phyloP scores from a whole-genome alignment of 306 rosid species.

The Dalbergia cultrata region DNA sequence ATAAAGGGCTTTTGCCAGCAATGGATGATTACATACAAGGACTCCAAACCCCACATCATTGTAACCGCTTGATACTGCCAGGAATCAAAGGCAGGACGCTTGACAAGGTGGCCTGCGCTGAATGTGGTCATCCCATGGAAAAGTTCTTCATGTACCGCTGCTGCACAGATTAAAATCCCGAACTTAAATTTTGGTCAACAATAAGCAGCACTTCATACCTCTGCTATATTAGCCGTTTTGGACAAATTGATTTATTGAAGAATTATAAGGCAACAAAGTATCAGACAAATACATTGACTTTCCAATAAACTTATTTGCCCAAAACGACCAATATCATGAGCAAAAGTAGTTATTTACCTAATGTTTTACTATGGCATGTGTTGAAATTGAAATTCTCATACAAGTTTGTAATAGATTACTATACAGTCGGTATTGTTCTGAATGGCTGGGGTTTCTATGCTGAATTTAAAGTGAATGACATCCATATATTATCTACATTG shows the following conservation, averaged over 20 bases:
- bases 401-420: too few relatives aligned
- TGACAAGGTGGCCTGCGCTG: conserved; percentile 50
- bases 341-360: too few relatives aligned
- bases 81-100: conserved; percentile 40
- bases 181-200: neutral
- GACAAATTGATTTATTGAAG: too few relatives aligned
- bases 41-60: conserved; percentile 50
- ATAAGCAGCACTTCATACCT: too few relatives aligned
- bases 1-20: conserved; percentile 45
- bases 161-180: conserved; percentile 43
- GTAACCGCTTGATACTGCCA: conserved; percentile 55
- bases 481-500: neutral
- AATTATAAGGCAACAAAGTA: too few relatives aligned
- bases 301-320: too few relatives aligned
- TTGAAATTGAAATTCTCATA: neutral
- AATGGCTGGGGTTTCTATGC: neutral
- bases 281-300: too few relatives aligned
- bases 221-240: too few relatives aligned
- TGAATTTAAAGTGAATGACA: neutral
- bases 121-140: conserved; percentile 57
- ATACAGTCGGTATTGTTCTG: neutral
- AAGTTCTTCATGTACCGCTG: conserved; percentile 60
- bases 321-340: too few relatives aligned
- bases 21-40: conserved; percentile 47
- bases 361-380: neutral